phyloP scores from a whole-genome alignment of 2,329 filamentous ascomycete genomes.

The Dactylellina leptospora region DNA sequence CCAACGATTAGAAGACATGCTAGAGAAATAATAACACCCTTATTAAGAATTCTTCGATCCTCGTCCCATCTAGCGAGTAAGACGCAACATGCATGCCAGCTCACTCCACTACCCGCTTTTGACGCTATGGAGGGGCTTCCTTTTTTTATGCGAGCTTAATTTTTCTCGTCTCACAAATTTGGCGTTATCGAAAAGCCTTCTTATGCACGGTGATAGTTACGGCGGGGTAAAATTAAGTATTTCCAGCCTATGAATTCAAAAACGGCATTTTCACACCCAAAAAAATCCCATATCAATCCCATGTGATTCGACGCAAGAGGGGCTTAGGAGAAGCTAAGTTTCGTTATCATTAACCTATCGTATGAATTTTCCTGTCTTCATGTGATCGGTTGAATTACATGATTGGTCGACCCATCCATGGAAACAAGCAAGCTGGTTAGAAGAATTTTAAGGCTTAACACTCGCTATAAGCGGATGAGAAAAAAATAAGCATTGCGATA shows the following conservation, averaged over 20 bases:
- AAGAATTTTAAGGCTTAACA: no score
- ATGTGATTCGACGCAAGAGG: constrained; percentile 1
- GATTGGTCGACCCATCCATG: no score
- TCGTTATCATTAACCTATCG: constrained; percentile 1
- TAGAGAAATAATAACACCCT: no score
- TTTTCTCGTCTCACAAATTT: no score
- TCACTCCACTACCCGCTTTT: neutral
- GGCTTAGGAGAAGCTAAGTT: neutral
- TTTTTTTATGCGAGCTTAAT: no score
- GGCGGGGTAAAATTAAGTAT: constrained; percentile 1
- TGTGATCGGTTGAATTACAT: constrained; percentile 7
- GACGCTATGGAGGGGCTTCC: neutral
- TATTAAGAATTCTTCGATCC: no score
- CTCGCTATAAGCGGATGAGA: no score
- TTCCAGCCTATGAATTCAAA: no score
- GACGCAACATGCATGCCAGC: constrained; percentile 6
- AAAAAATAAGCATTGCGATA: neutral
- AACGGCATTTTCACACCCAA: no score
- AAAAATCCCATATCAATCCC: neutral
- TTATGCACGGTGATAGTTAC: neutral
- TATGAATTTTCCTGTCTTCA: constrained; percentile 14
- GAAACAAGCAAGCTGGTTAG: neutral
- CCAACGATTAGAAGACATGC: no score
- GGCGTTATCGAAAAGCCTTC: no score
- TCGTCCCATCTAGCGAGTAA: neutral